Base-by-base conservation (phyloP, 2,329 filamentous ascomycete genomes). In the Aureobasidium sp. region DNA sequence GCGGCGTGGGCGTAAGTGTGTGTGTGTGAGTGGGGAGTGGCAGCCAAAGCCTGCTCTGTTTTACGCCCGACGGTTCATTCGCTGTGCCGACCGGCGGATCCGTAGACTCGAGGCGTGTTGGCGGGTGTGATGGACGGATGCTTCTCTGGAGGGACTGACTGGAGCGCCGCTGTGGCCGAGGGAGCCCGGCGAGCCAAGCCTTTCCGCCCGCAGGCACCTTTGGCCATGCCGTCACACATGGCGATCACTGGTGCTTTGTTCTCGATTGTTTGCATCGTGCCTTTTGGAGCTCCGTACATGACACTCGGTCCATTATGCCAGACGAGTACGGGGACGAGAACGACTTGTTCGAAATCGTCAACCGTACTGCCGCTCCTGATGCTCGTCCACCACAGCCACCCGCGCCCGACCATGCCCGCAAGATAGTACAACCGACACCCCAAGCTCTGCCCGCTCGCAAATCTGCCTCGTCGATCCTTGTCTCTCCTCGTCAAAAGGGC, bases 401-500 rank as follows among this genome's bases (percentile, higher is more conserved):
- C 41, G 39, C 37, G 10, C 35, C 27, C 41, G 29, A 37, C 24
- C 30, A 38, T 35, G 35, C 52, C 25, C 48, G 48, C 34, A 85
- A 84, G 63, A 77, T 94, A 22, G 83, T 91, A 29, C 91, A 96
- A 69, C 90, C 90, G 10, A 94, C 84, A 55, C 91, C 90, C 0
- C 90, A 96, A 71, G 84, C 82, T n/a, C 77, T 95, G 3, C 79
- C 88, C 0, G 79, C 81, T 56, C 75, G 80, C 59, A 67, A 77
- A 48, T 75, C 81, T 1, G 85, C 86, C 3, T 89, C 87, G 14
- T 82, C 86, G 4, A 95, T 97, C 59, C 78, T 95, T 17, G 90
- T 97, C 25, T 96, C 90, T 30, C 85, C 88, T 14, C 83, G 90
- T 35, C 90, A 98, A 69, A 94, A 95, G 70, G 93, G 91, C 57